Percentiles rank a stretch among this genome's conserved stretches.
Evolutionary conservation across 2,329 filamentous ascomycete genomes (phyloP).

Genomic region (Onygena corvina): DNA sequence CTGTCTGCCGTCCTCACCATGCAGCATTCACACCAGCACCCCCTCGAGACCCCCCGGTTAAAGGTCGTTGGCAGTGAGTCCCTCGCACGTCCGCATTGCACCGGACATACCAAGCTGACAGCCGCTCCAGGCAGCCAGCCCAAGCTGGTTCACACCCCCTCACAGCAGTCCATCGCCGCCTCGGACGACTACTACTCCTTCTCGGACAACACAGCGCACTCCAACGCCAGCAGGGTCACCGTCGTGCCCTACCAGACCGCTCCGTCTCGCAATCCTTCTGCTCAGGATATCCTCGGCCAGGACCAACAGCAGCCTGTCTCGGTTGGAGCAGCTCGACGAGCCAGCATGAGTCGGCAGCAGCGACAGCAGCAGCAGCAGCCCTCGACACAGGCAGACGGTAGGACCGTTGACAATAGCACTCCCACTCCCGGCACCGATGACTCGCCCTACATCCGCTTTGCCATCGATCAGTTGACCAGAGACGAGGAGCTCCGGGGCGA

Average conservation of each 20-base stretch:
- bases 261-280: slow-evolving; percentile 25
- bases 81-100: background rate
- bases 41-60: slow-evolving; percentile 11
- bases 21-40: background rate
- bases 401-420: slow-evolving; percentile 26
- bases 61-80: slow-evolving; percentile 14
- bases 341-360: background rate
- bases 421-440: slow-evolving; percentile 70
- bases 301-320: background rate
- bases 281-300: slow-evolving; percentile 8
- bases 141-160: slow-evolving; percentile 33
- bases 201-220: slow-evolving; percentile 32
- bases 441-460: slow-evolving; percentile 77
- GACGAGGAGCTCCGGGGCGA: slow-evolving; percentile 52
- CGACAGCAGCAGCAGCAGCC: background rate
- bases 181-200: slow-evolving; percentile 41
- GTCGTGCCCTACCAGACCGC: slow-evolving; percentile 36
- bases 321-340: background rate
- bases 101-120: background rate
- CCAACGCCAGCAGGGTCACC: slow-evolving; percentile 28
- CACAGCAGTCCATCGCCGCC: slow-evolving; percentile 37
- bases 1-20: background rate
- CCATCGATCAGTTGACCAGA: slow-evolving; percentile 73
- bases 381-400: background rate
- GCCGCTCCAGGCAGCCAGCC: slow-evolving; percentile 33